phyloP scores from a whole-genome alignment of 169 alveolate species.

The Eimeria sp. region DNA sequence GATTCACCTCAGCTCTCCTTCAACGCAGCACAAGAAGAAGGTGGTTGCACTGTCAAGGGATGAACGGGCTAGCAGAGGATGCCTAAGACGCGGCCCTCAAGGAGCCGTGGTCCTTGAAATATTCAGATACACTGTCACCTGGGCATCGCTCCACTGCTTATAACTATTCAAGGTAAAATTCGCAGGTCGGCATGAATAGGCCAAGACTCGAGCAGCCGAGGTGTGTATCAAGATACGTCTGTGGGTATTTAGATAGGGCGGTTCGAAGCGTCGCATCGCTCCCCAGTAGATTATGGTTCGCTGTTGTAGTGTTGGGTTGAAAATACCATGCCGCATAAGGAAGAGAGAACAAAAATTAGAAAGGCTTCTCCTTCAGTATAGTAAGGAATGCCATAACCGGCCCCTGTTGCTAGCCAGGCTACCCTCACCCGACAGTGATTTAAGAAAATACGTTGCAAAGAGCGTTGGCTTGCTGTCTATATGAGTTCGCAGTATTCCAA shows the following conservation, averaged over 20 bases:
- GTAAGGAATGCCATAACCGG: not conserved
- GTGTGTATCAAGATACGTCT: not conserved
- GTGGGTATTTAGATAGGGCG: not conserved
- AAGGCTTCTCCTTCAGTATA: not conserved
- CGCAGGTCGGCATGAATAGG: not conserved
- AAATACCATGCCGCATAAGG: not conserved
- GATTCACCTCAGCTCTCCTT: too few relatives aligned
- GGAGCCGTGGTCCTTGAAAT: not conserved
- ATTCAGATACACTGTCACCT: not conserved
- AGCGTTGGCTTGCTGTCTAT: not conserved
- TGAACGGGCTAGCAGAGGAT: not conserved
- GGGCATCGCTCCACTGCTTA: not conserved
- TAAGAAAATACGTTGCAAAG: not conserved
- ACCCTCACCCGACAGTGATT: not conserved
- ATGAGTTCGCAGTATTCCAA: not conserved
- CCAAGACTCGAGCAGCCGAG: not conserved
- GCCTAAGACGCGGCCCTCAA: not conserved
- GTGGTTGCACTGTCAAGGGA: not conserved
- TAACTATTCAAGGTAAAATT: not conserved
- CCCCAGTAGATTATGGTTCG: not conserved
- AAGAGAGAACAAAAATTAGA: not conserved
- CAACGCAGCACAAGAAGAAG: too few relatives aligned
- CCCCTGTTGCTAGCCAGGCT: not conserved
- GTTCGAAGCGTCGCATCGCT: not conserved
- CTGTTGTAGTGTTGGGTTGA: not conserved